A percentile compares a stretch with the other conserved stretches of the same genome.
These are phyloP conservation scores for Chenopodium album DNA, from an alignment of 148 eudicot species.

Conservation along the genomic window DNA sequence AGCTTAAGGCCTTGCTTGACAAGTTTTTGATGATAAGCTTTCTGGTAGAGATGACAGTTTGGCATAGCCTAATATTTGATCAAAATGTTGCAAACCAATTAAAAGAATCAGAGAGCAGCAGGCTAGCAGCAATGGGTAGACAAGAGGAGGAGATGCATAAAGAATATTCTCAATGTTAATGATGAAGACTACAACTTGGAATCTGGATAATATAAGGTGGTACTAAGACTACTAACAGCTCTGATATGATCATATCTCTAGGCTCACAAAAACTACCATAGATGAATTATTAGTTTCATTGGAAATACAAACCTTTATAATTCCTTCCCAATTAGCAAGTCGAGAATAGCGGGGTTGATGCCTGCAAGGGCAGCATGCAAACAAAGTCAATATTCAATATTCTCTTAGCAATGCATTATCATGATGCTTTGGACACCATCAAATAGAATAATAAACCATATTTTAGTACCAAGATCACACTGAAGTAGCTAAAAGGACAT, in stretches of 20 bases:
- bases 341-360: slow-evolving; percentile 75
- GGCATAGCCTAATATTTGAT: not conserved
- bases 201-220: not conserved
- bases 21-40: not conserved
- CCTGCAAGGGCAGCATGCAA: slow-evolving; percentile 44
- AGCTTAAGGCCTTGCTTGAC: too few relatives aligned
- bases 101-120: not conserved
- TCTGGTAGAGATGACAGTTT: not conserved
- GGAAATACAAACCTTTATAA: slow-evolving; percentile 51
- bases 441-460: not conserved
- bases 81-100: not conserved
- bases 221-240: not conserved
- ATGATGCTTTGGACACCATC: not conserved
- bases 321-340: slow-evolving; percentile 97
- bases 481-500: slow-evolving; percentile 41
- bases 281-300: not conserved
- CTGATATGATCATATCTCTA: not conserved
- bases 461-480: slow-evolving; percentile 17
- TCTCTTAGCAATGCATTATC: slow-evolving; percentile 1
- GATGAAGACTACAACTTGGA: not conserved
- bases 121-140: not conserved
- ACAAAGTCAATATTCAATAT: slow-evolving; percentile 12
- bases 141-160: not conserved
- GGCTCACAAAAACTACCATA: not conserved
- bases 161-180: not conserved